These are phyloP conservation scores for Starmera dryadoides DNA, from an alignment of 805 yeast genomes.

Conservation along the genomic window DNA sequence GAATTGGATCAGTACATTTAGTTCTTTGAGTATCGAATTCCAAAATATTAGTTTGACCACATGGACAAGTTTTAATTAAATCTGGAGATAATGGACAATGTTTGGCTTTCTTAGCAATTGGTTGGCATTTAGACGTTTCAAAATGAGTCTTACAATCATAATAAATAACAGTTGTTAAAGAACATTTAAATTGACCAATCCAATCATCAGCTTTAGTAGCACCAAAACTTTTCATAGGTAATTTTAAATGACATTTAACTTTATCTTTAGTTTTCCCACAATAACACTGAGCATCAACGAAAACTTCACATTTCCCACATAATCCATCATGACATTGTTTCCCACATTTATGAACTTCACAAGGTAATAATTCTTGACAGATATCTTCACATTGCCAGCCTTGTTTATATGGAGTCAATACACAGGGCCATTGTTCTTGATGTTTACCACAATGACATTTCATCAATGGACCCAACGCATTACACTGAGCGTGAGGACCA, in stretches of 20 bases:
- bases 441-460: slow-evolving; percentile 70
- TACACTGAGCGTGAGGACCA: slow-evolving; percentile 80
- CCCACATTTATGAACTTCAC: slow-evolving; percentile 63
- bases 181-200: slow-evolving; percentile 49
- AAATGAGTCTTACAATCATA: slow-evolving; percentile 63
- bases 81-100: slow-evolving; percentile 62
- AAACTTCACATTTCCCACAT: slow-evolving; percentile 65
- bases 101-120: slow-evolving; percentile 20
- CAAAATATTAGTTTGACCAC: slow-evolving; percentile 57
- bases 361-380: slow-evolving; percentile 60
- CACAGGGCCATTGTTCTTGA: slow-evolving; percentile 62
- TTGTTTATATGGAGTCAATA: slow-evolving; percentile 54
- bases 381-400: slow-evolving; percentile 63
- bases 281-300: slow-evolving; percentile 50
- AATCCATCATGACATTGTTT: slow-evolving; percentile 70
- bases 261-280: slow-evolving; percentile 55
- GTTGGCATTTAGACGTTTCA: slow-evolving; percentile 40
- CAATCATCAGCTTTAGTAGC: slow-evolving; percentile 25
- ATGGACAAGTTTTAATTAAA: slow-evolving; percentile 58
- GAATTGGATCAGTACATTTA: slow-evolving; percentile 70
- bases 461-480: slow-evolving; percentile 67
- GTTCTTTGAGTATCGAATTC: slow-evolving; percentile 33
- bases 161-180: slow-evolving; percentile 31
- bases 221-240: slow-evolving; percentile 27
- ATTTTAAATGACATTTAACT: slow-evolving; percentile 37